Evolutionary conservation across 2,329 filamentous ascomycete species (phyloP).

Genomic region (Hypoxylon sp.): DNA sequence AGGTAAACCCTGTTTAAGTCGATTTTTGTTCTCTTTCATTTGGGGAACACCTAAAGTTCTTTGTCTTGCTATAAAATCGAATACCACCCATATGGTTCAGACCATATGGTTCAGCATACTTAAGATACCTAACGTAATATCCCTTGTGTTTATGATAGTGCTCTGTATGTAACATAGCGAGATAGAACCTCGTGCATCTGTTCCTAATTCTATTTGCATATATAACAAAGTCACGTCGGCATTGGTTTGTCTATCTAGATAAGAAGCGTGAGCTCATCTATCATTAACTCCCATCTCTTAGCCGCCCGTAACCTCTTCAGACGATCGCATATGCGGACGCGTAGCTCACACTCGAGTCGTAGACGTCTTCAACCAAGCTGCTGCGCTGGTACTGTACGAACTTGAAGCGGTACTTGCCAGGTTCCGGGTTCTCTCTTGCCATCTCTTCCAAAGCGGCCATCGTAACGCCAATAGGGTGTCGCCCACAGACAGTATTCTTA

Average conservation of each 20-base stretch:
- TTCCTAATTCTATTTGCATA: not conserved
- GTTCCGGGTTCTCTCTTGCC: constrained; percentile 55
- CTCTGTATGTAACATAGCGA: not conserved
- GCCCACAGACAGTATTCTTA: constrained; percentile 91
- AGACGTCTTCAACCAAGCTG: constrained; percentile 73
- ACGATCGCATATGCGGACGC: constrained; percentile 89
- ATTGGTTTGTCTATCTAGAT: constrained; percentile 24
- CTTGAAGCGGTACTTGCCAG: constrained; percentile 70
- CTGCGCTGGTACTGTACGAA: constrained; percentile 92
- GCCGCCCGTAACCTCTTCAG: constrained; percentile 51
- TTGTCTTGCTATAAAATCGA: not conserved
- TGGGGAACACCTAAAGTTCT: no score
- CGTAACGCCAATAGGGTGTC: constrained; percentile 92
- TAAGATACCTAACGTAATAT: not conserved
- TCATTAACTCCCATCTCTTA: constrained; percentile 6
- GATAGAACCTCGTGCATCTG: not conserved
- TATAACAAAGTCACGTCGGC: constrained; percentile 1
- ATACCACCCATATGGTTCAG: not conserved
- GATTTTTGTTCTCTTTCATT: not conserved
- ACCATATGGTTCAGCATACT: not conserved
- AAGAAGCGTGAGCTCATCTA: constrained; percentile 38
- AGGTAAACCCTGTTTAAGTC: not conserved
- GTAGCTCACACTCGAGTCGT: constrained; percentile 93
- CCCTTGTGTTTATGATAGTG: not conserved
- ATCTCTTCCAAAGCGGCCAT: constrained; percentile 87